Evolutionary conservation across 1,284 basidiomycete species (phyloP).

Genomic region (Papiliotrema nemorosa): DNA sequence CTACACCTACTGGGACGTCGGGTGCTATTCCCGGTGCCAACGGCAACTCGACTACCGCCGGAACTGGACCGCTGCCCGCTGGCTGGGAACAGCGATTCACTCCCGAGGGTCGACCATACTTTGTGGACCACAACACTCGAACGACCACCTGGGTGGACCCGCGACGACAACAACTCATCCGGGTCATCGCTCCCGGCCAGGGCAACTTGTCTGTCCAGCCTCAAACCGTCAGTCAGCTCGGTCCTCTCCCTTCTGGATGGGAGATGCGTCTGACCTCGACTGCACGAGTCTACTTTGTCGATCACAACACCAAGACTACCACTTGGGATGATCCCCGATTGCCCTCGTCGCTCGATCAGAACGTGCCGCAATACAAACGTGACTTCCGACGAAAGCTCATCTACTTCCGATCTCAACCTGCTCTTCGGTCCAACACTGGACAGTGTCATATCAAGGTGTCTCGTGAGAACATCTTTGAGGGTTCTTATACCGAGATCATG

Average conservation of each 20-base stretch:
- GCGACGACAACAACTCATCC: constrained; percentile 76
- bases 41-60: constrained; percentile 64
- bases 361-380: constrained; percentile 98
- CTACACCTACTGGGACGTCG: constrained; percentile 20
- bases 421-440: constrained; percentile 79
- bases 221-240: constrained; percentile 81
- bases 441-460: constrained; percentile 97
- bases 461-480: constrained; percentile 90
- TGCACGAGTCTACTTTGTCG: constrained; percentile 91
- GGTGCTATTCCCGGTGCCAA: constrained; percentile 38
- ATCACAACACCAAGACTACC: constrained; percentile 89
- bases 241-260: constrained; percentile 93
- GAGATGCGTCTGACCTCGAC: constrained; percentile 95
- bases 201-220: constrained; percentile 74
- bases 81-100: constrained; percentile 99
- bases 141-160: constrained; percentile 99
- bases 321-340: constrained; percentile 94
- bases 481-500: constrained; percentile 96
- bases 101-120: constrained; percentile 96
- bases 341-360: constrained; percentile 67
- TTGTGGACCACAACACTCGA: constrained; percentile 92
- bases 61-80: constrained; percentile 76
- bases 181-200: constrained; percentile 78
- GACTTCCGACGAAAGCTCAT: constrained; percentile 98
- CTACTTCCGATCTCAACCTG: constrained; percentile 97